Percentiles rank a stretch among this genome's conserved stretches.
Conservation (phyloP, 768 basidiomycete genomes). For the Tricholoma sp. region DNA sequence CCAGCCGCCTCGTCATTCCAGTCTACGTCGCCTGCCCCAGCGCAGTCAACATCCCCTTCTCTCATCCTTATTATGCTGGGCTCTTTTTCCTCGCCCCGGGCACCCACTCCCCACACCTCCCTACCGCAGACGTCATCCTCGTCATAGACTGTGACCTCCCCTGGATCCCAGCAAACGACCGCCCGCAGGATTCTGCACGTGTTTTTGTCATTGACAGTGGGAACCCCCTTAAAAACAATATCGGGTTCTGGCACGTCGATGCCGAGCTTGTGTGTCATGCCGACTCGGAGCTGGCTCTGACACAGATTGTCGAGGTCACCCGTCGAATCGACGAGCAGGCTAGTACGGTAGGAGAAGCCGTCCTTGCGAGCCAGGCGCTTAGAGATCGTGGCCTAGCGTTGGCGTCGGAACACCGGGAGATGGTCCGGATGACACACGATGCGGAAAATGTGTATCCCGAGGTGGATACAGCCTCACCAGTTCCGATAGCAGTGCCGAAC, state of each 20-base stretch:
- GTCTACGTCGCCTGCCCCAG: slow-evolving; percentile 48
- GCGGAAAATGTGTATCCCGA: slow-evolving; percentile 26
- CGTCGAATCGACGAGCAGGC: slow-evolving; percentile 20
- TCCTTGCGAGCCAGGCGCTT: slow-evolving; percentile 12
- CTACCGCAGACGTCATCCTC: slow-evolving; percentile 55
- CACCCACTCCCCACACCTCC: slow-evolving; percentile 42
- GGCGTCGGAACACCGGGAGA: slow-evolving; percentile 18
- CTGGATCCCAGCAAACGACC: slow-evolving; percentile 51
- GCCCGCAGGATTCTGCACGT: slow-evolving; percentile 36
- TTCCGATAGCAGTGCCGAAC: slow-evolving; percentile 31
- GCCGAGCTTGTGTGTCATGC: slow-evolving; percentile 57
- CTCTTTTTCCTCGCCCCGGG: slow-evolving; percentile 42
- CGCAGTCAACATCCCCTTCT: slow-evolving; percentile 47
- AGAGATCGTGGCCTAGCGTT: slow-evolving; percentile 10
- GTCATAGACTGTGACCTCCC: slow-evolving; percentile 63
- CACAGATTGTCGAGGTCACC: slow-evolving; percentile 39
- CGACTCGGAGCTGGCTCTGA: slow-evolving; percentile 47
- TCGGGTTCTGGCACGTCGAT: slow-evolving; percentile 48
- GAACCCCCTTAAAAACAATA: slow-evolving; percentile 16
- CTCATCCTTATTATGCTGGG: slow-evolving; percentile 53
- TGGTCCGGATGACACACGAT: slow-evolving; percentile 18
- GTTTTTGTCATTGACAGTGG: slow-evolving; percentile 55
- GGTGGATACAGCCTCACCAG: neutral
- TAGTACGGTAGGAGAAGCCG: slow-evolving; percentile 1
- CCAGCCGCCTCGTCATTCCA: slow-evolving; percentile 48